These are phyloP conservation scores for Solanum clarkiae DNA, from an alignment of 257 asterid species.

Conservation along the genomic window DNA sequence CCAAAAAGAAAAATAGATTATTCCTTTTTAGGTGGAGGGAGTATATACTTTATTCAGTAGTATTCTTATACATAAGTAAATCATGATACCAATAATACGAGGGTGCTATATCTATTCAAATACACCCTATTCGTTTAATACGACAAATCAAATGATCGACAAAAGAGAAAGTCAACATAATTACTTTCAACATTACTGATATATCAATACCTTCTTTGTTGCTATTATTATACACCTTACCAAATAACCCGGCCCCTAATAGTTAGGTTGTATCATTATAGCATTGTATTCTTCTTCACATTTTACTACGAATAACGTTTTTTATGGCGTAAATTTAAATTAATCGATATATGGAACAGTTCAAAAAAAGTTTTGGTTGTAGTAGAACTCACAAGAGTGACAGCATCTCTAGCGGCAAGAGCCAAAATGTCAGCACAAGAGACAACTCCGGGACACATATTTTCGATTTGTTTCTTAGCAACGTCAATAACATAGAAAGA, in stretches of 20 bases:
- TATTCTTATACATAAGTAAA: not conserved
- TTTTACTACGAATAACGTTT: not conserved
- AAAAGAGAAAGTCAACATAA: not conserved
- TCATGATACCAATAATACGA: not conserved
- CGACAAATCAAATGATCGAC: not conserved
- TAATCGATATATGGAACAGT: not conserved
- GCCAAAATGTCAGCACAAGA: conserved; percentile 87
- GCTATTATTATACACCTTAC: not conserved
- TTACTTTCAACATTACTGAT: not conserved
- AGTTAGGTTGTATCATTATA: not conserved
- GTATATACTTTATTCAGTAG: not conserved
- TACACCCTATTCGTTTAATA: not conserved
- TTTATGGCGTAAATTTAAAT: not conserved
- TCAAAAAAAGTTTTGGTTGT: not conserved
- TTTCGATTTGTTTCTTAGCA: conserved; percentile 56
- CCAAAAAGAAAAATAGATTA: too few species aligned
- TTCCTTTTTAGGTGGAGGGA: too few species aligned
- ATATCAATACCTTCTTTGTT: not conserved
- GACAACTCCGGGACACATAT: conserved; percentile 63
- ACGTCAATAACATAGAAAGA: conserved; percentile 69
- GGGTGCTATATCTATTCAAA: not conserved
- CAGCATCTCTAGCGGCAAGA: conserved; percentile 75
- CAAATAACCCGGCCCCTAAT: rapidly evolving
- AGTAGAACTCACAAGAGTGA: conserved; percentile 41
- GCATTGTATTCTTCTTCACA: not conserved